Percentiles rank a stretch among this genome's conserved stretches.
phyloP scores from a whole-genome alignment of 805 yeast genomes.

The Ogataea glucozyma region DNA sequence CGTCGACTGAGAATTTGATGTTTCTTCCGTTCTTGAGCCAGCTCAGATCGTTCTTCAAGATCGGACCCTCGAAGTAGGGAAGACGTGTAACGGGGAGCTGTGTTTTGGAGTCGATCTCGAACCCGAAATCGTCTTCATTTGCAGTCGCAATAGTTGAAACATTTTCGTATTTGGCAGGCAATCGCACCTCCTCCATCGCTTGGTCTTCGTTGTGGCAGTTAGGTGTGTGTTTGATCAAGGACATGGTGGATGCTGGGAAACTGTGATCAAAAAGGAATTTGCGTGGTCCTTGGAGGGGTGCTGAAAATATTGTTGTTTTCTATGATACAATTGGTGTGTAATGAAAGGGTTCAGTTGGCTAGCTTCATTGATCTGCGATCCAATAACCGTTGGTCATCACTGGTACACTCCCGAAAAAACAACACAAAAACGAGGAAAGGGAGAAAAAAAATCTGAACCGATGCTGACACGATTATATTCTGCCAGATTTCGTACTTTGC shows the following conservation, averaged over 20 bases:
- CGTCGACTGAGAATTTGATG: slow-evolving; percentile 50
- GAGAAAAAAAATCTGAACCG: background rate
- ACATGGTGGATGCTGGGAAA: slow-evolving; percentile 1
- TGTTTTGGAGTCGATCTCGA: slow-evolving; percentile 28
- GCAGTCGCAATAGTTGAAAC: slow-evolving; percentile 19
- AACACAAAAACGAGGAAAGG: background rate
- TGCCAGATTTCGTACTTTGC: slow-evolving; percentile 4
- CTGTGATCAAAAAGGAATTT: background rate
- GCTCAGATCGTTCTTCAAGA: slow-evolving; percentile 29
- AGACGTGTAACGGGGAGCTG: slow-evolving; percentile 34
- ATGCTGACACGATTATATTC: slow-evolving; percentile 8
- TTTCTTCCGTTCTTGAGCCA: slow-evolving; percentile 39
- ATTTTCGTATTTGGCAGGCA: slow-evolving; percentile 28
- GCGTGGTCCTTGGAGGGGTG: no score
- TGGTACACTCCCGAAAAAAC: no score
- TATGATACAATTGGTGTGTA: no score
- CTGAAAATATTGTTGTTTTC: no score
- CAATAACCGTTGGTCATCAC: no score
- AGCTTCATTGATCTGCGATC: no score
- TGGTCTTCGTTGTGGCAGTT: slow-evolving; percentile 11
- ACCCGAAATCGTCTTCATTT: slow-evolving; percentile 18
- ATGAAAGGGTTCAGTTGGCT: no score
- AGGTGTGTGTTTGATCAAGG: slow-evolving; percentile 3
- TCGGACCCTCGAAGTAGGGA: slow-evolving; percentile 38
- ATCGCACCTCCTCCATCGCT: slow-evolving; percentile 16